These are phyloP conservation scores for Beauveria bassiana DNA, from an alignment of 2,329 filamentous ascomycete species.

Conservation along the genomic window DNA sequence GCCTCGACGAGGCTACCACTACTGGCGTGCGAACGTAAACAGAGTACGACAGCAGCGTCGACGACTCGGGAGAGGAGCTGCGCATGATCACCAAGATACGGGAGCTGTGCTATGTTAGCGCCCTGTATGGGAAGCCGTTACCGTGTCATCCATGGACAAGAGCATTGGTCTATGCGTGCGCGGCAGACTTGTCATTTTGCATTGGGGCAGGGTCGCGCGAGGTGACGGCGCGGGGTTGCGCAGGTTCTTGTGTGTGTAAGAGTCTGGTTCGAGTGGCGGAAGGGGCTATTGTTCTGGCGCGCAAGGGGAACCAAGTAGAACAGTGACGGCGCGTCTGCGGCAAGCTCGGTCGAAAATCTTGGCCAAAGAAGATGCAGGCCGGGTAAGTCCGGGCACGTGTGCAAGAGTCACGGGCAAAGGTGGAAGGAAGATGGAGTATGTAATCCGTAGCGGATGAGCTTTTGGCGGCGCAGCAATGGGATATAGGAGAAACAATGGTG, in stretches of 20 bases:
- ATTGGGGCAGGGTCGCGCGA: not conserved
- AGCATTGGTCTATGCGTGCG: not conserved
- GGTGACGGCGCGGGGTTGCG: no score
- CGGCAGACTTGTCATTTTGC: not conserved
- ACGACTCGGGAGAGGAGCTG: no score
- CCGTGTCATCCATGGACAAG: not conserved
- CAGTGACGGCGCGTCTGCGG: not conserved
- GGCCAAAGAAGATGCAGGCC: not conserved
- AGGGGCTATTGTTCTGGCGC: not conserved
- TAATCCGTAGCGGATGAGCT: no score
- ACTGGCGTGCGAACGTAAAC: no score
- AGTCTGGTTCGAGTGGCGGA: not conserved
- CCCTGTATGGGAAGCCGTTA: not conserved
- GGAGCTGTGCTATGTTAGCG: not conserved
- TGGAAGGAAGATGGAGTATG: no score
- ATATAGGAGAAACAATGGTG: no score
- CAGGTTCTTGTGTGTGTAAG: no score
- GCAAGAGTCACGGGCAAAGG: no score
- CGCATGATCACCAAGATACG: not conserved
- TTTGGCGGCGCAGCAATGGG: no score
- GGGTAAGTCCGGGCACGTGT: not conserved
- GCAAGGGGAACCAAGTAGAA: no score
- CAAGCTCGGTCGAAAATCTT: not conserved
- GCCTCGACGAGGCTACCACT: not conserved
- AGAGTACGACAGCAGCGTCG: no score